Evolutionary conservation across 169 alveolate genomes (phyloP), one percentile per base, ranked within the genome.

Genomic region (Amoebophrya sp.): DNA sequence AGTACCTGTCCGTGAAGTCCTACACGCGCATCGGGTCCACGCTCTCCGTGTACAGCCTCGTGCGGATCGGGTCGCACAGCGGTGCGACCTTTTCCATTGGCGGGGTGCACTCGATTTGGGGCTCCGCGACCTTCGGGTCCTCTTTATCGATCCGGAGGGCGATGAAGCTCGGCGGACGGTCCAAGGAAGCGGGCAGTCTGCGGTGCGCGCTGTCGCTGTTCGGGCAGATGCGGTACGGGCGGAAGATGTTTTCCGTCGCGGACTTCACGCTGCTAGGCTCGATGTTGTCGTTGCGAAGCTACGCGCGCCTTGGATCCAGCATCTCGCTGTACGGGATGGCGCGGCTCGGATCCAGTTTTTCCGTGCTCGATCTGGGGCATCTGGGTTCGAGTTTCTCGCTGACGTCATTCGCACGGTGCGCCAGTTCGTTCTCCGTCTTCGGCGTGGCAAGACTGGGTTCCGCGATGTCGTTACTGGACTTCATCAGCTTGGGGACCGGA

Each of bases 251-350:
- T 35, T 35, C 54, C 7, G 90, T 88, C 10, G 23, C 40, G n/a
- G 90, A 40, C 41, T 88, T 88, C 90, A 10, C 90, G n/a, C 90
- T 88, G 40, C 47, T 88, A 14, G 90, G 90, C n/a, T 25, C 40
- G 32, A 33, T 40, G 32, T 40, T 88, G 14, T 88, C 90, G 90
- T 18, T 88, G n/a, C 35, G 90, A 3, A 33, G 53, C 29, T 35
- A 14, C 53, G 90, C 90, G 35, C 40, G 90, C 40, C 32, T 88
- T 3, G 90, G 90, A 33, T 25, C 40, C 40, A 40, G 90, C 47
- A n/a, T 88, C 53, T 88, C 90, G 40, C 40, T 88, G 23, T 23
- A 88, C n/a, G 47, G 90, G 23, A 40, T 88, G 90, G 32, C 23
- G 90, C 35, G 90, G 47, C 23, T 88, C 40, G 90, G 90, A 25